phyloP scores from a whole-genome alignment of 345 rosid species.

The Camelina laxa region DNA sequence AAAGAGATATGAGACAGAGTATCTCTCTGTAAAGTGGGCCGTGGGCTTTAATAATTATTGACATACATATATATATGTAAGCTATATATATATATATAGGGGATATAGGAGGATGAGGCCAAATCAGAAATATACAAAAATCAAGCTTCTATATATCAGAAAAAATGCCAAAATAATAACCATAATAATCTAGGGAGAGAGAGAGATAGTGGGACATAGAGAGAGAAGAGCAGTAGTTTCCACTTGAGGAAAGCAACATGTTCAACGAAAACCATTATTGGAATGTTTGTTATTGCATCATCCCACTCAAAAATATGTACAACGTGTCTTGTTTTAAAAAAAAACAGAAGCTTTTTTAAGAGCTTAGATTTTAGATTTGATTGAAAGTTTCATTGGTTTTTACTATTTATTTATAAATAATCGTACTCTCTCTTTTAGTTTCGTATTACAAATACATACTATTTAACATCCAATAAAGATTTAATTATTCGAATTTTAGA shows the following conservation, averaged over 20 bases:
- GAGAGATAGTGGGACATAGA: constrained; percentile 36
- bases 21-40: constrained; percentile 48
- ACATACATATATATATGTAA: neutral
- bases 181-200: neutral
- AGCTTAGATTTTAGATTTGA: constrained; percentile 1
- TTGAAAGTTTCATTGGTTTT: constrained; percentile 9
- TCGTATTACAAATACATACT: no score
- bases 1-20: constrained; percentile 24
- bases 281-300: constrained; percentile 49
- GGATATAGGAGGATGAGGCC: neutral
- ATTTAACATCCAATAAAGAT: no score
- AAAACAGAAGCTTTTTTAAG: constrained; percentile 5
- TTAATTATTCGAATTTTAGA: no score
- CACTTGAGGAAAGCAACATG: constrained; percentile 53
- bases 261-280: constrained; percentile 57
- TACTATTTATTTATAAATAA: no score
- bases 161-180: neutral
- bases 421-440: neutral
- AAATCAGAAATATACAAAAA: constrained; percentile 35
- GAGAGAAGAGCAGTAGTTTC: constrained; percentile 47
- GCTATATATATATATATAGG: neutral
- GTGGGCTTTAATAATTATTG: constrained; percentile 45
- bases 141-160: constrained; percentile 16
- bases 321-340: constrained; percentile 21
- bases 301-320: constrained; percentile 37